These are phyloP conservation scores for Rhizopogon vinicolor DNA, from an alignment of 768 basidiomycete species.

Conservation along the genomic window DNA sequence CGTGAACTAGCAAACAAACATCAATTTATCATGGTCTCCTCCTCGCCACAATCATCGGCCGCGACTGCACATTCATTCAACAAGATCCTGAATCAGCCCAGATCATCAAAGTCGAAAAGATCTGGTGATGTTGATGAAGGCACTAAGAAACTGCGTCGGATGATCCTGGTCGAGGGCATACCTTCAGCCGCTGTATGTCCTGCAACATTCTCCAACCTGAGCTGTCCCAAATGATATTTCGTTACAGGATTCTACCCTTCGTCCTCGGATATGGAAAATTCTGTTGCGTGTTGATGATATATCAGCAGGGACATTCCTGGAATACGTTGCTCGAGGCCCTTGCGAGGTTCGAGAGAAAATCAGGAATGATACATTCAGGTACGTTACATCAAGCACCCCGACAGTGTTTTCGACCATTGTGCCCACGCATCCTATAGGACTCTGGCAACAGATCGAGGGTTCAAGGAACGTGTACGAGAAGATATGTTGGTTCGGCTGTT, in stretches of 20 bases:
- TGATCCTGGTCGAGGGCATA: conserved; percentile 90
- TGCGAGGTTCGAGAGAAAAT: conserved; percentile 91
- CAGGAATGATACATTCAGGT: conserved; percentile 96
- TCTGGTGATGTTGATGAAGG: conserved; percentile 72
- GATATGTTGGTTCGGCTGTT: conserved; percentile 95
- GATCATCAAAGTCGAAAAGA: conserved; percentile 59
- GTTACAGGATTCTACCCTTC: conserved; percentile 71
- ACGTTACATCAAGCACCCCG: conserved; percentile 6
- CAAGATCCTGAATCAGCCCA: conserved; percentile 73
- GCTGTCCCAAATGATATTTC: conserved; percentile 2
- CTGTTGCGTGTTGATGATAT: conserved; percentile 78
- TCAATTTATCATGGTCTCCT: conserved; percentile 17
- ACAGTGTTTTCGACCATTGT: not conserved
- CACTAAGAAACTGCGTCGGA: conserved; percentile 77
- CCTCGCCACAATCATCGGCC: conserved; percentile 21
- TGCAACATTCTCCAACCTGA: not conserved
- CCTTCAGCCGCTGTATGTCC: conserved; percentile 67
- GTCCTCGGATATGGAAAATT: conserved; percentile 93
- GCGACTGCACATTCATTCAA: conserved; percentile 69
- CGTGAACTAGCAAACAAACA: conserved; percentile 2
- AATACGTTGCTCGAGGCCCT: conserved; percentile 79
- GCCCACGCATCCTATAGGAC: conserved; percentile 48
- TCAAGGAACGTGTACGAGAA: conserved; percentile 94
- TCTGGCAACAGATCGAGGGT: conserved; percentile 93
- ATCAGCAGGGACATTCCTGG: conserved; percentile 68